These are phyloP conservation scores for Tanacetum coccineum DNA, from an alignment of 129 eudicot species.

Conservation along the genomic window DNA sequence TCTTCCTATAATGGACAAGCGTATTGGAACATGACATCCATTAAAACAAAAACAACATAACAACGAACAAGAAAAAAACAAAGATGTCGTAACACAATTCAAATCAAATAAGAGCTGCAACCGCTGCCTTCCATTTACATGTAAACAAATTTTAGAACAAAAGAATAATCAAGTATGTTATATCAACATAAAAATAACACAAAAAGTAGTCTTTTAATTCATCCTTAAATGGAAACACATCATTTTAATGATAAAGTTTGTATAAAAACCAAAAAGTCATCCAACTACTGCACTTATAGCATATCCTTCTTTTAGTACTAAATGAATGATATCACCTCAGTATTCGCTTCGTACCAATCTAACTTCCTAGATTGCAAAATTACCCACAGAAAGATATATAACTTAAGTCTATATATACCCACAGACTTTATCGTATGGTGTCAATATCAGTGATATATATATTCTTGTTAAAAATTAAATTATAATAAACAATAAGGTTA, in stretches of 20 bases:
- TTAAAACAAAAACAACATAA: conserved; percentile 8
- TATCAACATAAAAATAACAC: conserved; percentile 1
- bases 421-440: conserved; percentile 18
- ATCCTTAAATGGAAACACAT: not conserved
- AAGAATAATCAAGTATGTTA: conserved; percentile 4
- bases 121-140: conserved; percentile 5
- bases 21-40: not conserved
- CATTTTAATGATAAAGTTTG: conserved; percentile 9
- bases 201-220: conserved; percentile 2
- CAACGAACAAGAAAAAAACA: conserved; percentile 2
- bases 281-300: conserved; percentile 10
- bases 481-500: too few species aligned
- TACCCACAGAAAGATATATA: not conserved
- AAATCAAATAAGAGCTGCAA: not conserved
- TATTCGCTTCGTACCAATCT: not conserved
- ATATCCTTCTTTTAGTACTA: conserved; percentile 17
- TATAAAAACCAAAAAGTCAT: conserved; percentile 20
- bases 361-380: not conserved
- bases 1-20: not conserved
- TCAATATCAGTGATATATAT: conserved; percentile 6
- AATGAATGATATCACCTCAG: not conserved
- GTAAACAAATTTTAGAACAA: not conserved
- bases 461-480: not conserved
- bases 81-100: not conserved
- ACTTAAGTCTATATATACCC: too few species aligned